Conservation (phyloP, 805 yeast genomes). For the Cyberlindnera xylosilytica region DNA sequence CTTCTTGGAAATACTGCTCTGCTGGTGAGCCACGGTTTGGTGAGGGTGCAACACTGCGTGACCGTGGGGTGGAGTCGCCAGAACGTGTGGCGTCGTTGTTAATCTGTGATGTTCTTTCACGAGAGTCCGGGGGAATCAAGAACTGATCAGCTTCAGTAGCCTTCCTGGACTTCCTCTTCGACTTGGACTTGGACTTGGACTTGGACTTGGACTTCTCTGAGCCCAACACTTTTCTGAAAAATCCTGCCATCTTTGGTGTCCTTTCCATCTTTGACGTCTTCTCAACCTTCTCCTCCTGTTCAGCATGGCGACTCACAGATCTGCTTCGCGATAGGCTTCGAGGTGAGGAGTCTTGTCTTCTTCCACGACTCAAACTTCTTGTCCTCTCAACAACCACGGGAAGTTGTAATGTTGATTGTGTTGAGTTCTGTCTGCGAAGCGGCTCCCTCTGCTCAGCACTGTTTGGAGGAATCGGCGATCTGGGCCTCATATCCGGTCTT, state of each 20-base stretch:
- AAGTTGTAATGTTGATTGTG: not conserved
- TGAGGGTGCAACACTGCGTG: not conserved
- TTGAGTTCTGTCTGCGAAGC: not conserved
- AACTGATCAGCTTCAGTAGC: not conserved
- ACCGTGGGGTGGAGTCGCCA: no score
- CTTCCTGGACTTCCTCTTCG: constrained; percentile 1
- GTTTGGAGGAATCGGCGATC: not conserved
- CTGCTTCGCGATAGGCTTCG: not conserved
- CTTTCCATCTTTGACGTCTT: not conserved
- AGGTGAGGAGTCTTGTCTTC: not conserved
- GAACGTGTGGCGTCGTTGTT: no score
- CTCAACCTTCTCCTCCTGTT: not conserved
- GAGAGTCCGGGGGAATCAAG: not conserved
- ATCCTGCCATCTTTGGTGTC: constrained; percentile 1
- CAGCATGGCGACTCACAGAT: not conserved
- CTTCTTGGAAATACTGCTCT: not conserved
- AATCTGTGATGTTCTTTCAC: not conserved
- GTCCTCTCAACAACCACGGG: not conserved
- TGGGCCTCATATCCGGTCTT: not conserved
- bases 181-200: no score
- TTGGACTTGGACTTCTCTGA: no score
- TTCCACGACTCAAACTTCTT: constrained; percentile 1
- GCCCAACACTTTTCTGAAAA: constrained; percentile 7
- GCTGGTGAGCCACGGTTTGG: not conserved
- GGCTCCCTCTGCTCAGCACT: not conserved